phyloP scores from a whole-genome alignment of 2,329 filamentous ascomycete species.

The Aspergillus thermomutatus region DNA sequence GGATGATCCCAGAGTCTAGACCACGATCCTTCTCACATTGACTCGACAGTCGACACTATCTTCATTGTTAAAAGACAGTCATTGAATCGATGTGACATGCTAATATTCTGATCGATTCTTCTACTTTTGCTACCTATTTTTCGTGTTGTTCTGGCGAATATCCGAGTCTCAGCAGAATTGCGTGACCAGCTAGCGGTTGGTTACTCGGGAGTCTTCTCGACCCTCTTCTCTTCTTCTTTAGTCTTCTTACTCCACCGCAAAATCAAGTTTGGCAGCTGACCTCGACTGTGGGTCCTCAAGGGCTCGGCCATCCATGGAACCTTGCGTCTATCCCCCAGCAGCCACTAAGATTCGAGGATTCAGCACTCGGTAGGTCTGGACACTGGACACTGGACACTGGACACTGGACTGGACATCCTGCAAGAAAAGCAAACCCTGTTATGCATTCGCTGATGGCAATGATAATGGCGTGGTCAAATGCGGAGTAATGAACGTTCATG shows the following conservation, averaged over 20 bases:
- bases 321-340: neutral
- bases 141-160: neutral
- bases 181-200: neutral
- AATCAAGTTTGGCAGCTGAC: neutral
- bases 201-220: neutral
- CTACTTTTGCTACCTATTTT: neutral
- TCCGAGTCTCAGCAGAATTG: neutral
- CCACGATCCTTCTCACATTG: neutral
- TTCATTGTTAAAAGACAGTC: too few species aligned
- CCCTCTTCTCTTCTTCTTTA: neutral
- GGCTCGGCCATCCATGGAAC: neutral
- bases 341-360: neutral
- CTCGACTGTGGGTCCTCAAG: neutral
- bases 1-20: neutral
- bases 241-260: neutral
- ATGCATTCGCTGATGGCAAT: too few species aligned
- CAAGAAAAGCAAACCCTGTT: neutral
- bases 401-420: neutral
- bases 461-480: neutral
- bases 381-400: neutral
- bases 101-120: neutral
- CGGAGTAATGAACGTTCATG: neutral
- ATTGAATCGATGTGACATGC: neutral
- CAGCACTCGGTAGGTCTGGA: neutral
- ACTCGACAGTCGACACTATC: too few species aligned